A percentile compares a stretch with the other conserved stretches of the same genome.
Conservation (phyloP, 371 early-diverging fungal species). For the Caulochytrium protostelioides region DNA sequence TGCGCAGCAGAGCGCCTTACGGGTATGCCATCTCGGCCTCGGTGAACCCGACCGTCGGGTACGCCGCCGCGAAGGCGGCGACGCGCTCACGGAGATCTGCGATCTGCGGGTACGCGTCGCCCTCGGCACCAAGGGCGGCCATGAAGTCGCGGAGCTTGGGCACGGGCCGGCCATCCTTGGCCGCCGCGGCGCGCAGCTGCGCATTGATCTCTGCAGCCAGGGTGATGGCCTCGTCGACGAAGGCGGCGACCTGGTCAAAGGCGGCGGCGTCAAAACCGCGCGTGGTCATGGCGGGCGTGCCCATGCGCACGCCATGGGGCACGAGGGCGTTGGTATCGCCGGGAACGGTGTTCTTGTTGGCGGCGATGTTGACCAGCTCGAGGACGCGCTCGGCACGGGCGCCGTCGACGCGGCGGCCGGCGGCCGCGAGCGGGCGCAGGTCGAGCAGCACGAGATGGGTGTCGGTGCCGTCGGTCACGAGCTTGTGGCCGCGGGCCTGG, state of each 20-base stretch:
- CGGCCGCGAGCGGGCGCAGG: slow-evolving; percentile 33
- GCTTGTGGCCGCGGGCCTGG: slow-evolving; percentile 43
- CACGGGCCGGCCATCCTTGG: slow-evolving; percentile 29
- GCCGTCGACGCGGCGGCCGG: slow-evolving; percentile 58
- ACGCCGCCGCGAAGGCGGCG: slow-evolving; percentile 11
- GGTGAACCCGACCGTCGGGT: slow-evolving; percentile 17
- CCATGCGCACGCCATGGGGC: slow-evolving; percentile 83
- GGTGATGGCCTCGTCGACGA: slow-evolving; percentile 61
- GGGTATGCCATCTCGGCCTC: slow-evolving; percentile 9
- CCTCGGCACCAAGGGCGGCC: slow-evolving; percentile 13
- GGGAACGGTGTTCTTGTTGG: slow-evolving; percentile 98
- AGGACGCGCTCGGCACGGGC: slow-evolving; percentile 82
- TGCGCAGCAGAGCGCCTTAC: too few relatives aligned
- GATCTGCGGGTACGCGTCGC: slow-evolving; percentile 8
- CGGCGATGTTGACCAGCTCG: slow-evolving; percentile 82
- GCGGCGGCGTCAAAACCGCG: slow-evolving; percentile 75
- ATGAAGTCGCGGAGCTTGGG: slow-evolving; percentile 18
- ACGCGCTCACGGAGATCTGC: slow-evolving; percentile 9
- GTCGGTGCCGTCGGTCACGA: slow-evolving; percentile 87
- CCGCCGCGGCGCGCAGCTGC: slow-evolving; percentile 19
- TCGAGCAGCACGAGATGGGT: slow-evolving; percentile 80
- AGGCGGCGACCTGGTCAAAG: slow-evolving; percentile 58
- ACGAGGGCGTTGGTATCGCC: slow-evolving; percentile 86
- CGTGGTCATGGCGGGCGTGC: slow-evolving; percentile 89
- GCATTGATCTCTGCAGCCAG: slow-evolving; percentile 14